phyloP scores from a whole-genome alignment of 768 basidiomycete species.

The Ramaria rubella region DNA sequence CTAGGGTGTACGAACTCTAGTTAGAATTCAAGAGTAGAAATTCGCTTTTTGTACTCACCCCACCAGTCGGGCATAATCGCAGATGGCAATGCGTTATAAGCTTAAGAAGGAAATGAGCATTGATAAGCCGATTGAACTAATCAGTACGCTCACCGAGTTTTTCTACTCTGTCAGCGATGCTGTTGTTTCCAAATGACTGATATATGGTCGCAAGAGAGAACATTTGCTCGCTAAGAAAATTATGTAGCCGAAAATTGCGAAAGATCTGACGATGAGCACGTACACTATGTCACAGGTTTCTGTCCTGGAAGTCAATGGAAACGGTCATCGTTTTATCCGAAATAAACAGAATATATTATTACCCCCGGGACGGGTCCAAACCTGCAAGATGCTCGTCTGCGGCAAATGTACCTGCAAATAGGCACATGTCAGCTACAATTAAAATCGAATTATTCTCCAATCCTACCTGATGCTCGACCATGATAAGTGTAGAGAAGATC shows the following conservation, averaged over 20 bases:
- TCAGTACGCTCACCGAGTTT: not conserved
- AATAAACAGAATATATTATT: not conserved
- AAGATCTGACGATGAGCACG: not conserved
- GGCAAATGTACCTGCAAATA: not conserved
- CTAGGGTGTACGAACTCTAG: not conserved
- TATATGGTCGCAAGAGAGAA: not conserved
- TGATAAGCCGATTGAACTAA: not conserved
- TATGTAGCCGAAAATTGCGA: not conserved
- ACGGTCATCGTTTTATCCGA: not conserved
- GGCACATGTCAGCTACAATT: not conserved
- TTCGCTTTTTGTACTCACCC: not conserved
- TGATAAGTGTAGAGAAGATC: not conserved
- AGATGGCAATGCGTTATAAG: not conserved
- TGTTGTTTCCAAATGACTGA: not conserved
- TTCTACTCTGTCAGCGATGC: not conserved
- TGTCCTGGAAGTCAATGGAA: not conserved
- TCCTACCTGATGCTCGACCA: not conserved
- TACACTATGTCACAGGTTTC: not conserved
- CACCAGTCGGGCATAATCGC: conserved; percentile 1
- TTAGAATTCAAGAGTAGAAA: not conserved
- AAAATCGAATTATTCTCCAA: not conserved
- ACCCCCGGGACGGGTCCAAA: not conserved
- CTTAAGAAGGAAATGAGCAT: not conserved
- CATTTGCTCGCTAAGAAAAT: not conserved
- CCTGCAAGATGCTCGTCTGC: not conserved